phyloP scores from a whole-genome alignment of 148 eudicot species.

The Vaccinium macrocarpon region DNA sequence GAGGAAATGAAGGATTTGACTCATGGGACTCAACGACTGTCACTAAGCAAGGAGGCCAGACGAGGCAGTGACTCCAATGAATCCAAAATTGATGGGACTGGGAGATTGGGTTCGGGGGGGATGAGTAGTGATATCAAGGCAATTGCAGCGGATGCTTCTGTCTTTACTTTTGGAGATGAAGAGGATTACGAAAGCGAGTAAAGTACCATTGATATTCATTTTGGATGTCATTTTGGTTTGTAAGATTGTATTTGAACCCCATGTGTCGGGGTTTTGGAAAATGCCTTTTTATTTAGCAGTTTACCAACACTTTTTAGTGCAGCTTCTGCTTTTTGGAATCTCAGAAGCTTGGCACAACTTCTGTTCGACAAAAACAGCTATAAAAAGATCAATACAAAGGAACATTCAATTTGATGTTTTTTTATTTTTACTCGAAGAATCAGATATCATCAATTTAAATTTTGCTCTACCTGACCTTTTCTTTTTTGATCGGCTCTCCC shows the following conservation, averaged over 20 bases:
- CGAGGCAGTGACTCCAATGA: slow-evolving; percentile 16
- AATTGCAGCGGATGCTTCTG: slow-evolving; percentile 98
- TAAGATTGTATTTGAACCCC: not conserved
- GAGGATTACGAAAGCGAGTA: slow-evolving; percentile 87
- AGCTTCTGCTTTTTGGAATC: not conserved
- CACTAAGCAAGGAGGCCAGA: slow-evolving; percentile 36
- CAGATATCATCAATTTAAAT: not conserved
- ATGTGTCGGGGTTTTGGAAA: not conserved
- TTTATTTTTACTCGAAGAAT: not conserved
- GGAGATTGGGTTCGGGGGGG: slow-evolving; percentile 32
- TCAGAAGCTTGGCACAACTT: not conserved
- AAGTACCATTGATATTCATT: not conserved
- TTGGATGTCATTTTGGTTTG: not conserved
- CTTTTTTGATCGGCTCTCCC: too few species aligned
- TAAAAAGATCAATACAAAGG: not conserved
- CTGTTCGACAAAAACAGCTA: not conserved
- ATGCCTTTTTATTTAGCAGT: not conserved
- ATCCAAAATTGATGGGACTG: slow-evolving; percentile 19
- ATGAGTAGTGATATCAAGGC: slow-evolving; percentile 72
- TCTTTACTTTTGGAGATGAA: slow-evolving; percentile 88
- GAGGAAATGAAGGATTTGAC: slow-evolving; percentile 29
- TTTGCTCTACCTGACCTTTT: not conserved
- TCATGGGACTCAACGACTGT: slow-evolving; percentile 46
- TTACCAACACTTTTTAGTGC: not conserved
- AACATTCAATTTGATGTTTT: not conserved